Percentiles rank a stretch among this genome's conserved stretches.
These are phyloP conservation scores for Diospyros kaki DNA, from an alignment of 148 eudicot genomes.

Conservation along the genomic window DNA sequence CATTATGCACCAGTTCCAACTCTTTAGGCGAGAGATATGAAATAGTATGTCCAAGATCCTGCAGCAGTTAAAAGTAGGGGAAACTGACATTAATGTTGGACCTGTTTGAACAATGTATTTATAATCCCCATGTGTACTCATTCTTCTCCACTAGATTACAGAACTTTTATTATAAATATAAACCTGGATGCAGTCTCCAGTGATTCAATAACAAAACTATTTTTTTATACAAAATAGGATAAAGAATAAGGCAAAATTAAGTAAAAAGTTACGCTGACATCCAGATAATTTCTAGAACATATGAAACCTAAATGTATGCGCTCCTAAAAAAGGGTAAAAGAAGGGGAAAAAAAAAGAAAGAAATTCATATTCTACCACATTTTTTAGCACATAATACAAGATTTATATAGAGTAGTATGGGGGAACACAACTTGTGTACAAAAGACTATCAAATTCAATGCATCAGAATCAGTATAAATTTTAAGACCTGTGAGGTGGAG, in stretches of 20 bases:
- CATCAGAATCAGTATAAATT: neutral
- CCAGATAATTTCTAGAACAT: no score
- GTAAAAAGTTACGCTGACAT: no score
- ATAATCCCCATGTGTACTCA: neutral
- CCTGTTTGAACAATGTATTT: neutral
- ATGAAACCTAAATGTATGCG: no score
- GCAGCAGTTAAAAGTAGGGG: constrained; percentile 21
- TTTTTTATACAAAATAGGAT: no score
- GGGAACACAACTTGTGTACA: no score
- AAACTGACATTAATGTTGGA: constrained; percentile 6
- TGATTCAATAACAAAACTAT: neutral
- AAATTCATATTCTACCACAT: no score
- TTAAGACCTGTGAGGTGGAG: neutral
- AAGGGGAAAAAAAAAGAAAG: no score
- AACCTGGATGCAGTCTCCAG: neutral
- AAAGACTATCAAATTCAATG: neutral
- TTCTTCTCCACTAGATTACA: no score
- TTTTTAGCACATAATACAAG: no score
- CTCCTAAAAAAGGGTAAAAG: no score
- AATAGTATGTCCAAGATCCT: constrained; percentile 79
- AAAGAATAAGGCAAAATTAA: no score
- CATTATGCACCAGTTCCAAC: constrained; percentile 64
- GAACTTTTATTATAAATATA: neutral
- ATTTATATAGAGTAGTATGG: no score
- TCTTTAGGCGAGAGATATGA: constrained; percentile 73